Evolutionary conservation across 176 grass and related monocot genomes (phyloP), one percentile per base, ranked within the genome.

Genomic region (Typha latifolia): DNA sequence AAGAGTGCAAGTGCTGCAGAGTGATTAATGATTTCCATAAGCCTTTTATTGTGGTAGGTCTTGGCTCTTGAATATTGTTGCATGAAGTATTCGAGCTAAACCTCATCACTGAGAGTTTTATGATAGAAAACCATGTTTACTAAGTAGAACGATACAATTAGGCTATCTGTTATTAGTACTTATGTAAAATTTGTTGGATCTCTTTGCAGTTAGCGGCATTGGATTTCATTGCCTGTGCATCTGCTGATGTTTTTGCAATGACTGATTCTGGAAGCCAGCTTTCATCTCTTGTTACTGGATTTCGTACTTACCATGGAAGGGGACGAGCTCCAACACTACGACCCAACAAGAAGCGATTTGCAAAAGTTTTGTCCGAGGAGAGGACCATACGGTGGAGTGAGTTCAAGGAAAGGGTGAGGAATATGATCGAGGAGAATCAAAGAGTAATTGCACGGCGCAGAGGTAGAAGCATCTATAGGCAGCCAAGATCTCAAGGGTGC

Each of bases 241-340:
- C 89, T 55, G 69, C 89, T 27, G 85, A 99, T 76, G 89, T 99
- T 66, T 93, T 99, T 81, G 85, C 81, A 34, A 81, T 99, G 86
- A 99, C 94, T 34, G 94, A 99, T 78, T 86, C 94, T 20, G 94
- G 94, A 50, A 99, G 94, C 79, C 94, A 99, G 70, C 80, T 99
- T 13, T 92, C 94, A 69, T 99, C 94, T 34, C 83, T 93, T 4
- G 94, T 99, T 57, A 90, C 81, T 7, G 94, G 94, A 21, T 92
- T 72, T 67, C 85, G 89, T 7, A 78, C 87, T 24, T 99, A 99
- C 88, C 94, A 99, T 64, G 94, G 94, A 15, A 63, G 59, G 63
- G 94, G 85, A 22, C 81, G 79, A 29, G 81, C 89, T 57, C 81
- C 85, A 48, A 99, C 94, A 19, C 67, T 93, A 62, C 75, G 90